Evolutionary conservation across 78 protist genomes (phyloP), one percentile per base, ranked within the genome.

Genomic region (Speleostelium caveatum): DNA sequence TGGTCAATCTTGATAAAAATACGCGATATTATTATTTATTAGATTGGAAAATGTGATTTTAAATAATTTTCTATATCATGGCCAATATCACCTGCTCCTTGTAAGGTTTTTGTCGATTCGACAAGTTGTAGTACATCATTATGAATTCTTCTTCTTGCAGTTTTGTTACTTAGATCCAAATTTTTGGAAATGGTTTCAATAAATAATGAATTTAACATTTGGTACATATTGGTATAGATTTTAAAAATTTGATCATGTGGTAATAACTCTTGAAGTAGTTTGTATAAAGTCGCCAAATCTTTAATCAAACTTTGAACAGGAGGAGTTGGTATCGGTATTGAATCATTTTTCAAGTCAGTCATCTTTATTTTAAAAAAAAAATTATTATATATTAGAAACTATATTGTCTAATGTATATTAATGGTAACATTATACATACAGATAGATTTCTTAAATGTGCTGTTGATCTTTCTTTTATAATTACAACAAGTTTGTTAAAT

Each of bases 261-360:
- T 30, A 83, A 45, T 16, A 83, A 21, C 0, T n/a, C n/a, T 3
- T 42, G 28, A 5, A 83, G 28, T 42, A 83, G 28, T 45, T 83
- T 83, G 28, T 83, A 79, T 22, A 83, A 62, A 5, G 77, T 67
- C 0, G 73, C 5, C 21, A 83, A 38, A 60, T 83, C 91, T n/a
- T 83, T 83, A 24, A 42, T 19, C 0, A 83, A 24, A 3, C 79
- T 22, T 17, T 77, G 24, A n/a, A 83, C 32, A 26, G 91, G 91
- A 45, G 91, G 91, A 41, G 91, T 68, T 51, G 91, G 91, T n/a
- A 83, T 83, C 30, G 91, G 91, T 28, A 83, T 28, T 3, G 72
- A 63, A 60, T 83, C 91, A 60, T 83, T 51, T 36, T 73, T 69
- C 16, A 83, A 45, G n/a, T 83, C 91, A 1, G 59, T 55, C 16